Percentiles rank a stretch among this genome's conserved stretches.
phyloP scores from a whole-genome alignment of 2,329 filamentous ascomycete genomes.

The Ascochyta koolunga region DNA sequence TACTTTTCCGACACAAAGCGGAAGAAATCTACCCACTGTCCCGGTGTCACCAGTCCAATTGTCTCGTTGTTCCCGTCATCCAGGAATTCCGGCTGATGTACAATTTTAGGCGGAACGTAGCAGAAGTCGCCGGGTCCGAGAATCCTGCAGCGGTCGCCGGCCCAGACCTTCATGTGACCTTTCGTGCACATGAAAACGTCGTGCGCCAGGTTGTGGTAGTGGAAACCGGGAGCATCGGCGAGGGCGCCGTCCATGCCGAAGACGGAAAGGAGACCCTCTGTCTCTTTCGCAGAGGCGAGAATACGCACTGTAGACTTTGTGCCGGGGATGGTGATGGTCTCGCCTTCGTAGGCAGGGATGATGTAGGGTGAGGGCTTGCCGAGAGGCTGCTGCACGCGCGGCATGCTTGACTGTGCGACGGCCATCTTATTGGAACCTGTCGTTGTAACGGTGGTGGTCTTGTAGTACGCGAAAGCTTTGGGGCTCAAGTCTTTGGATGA shows the following conservation, averaged over 20 bases:
- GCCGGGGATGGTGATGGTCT: constrained; percentile 23
- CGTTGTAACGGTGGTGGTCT: constrained; percentile 4
- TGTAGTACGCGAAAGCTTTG: background rate
- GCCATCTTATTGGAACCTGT: constrained; percentile 1
- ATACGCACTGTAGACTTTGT: constrained; percentile 26
- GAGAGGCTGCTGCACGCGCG: constrained; percentile 14
- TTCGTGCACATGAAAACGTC: constrained; percentile 32
- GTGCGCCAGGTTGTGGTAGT: constrained; percentile 28
- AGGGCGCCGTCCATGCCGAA: constrained; percentile 26
- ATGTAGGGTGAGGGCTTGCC: constrained; percentile 22
- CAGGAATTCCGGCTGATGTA: constrained; percentile 25
- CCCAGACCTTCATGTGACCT: constrained; percentile 25
- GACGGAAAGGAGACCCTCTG: constrained; percentile 24
- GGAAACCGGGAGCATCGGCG: constrained; percentile 27
- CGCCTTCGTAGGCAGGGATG: constrained; percentile 24
- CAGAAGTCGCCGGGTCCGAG: constrained; percentile 27
- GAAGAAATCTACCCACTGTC: constrained; percentile 31
- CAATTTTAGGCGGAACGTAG: constrained; percentile 24
- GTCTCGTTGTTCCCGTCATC: constrained; percentile 24
- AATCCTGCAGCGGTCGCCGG: constrained; percentile 24
- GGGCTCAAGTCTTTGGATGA: background rate
- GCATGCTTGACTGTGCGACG: constrained; percentile 4
- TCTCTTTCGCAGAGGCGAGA: constrained; percentile 23
- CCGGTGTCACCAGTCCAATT: constrained; percentile 26
- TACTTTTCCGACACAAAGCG: constrained; percentile 25